phyloP scores from a whole-genome alignment of 2,329 filamentous ascomycete genomes.

The Trichoderma asperellum region DNA sequence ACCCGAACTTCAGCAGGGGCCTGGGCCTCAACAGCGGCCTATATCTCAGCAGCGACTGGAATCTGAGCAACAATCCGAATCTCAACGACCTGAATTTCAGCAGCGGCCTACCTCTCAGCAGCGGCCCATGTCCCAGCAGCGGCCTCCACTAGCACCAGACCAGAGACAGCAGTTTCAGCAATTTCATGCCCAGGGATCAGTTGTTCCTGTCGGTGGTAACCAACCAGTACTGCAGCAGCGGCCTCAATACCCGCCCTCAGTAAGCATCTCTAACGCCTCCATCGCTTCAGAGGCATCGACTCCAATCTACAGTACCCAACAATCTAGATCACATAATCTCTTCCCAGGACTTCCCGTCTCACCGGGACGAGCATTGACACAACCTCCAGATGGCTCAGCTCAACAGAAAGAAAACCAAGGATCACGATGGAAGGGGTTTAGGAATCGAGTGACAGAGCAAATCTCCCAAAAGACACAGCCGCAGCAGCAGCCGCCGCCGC shows the following conservation, averaged over 20 bases:
- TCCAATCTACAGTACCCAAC: neutral
- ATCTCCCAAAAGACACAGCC: slow-evolving; percentile 29
- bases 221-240: neutral
- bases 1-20: neutral
- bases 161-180: slow-evolving; percentile 2
- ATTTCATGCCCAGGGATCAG: neutral
- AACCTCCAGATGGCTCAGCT: neutral
- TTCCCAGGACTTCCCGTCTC: neutral
- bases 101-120: neutral
- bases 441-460: slow-evolving; percentile 41
- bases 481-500: neutral
- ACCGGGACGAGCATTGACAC: neutral
- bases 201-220: neutral
- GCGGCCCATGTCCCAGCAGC: neutral
- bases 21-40: neutral
- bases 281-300: slow-evolving; percentile 2
- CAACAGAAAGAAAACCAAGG: slow-evolving; percentile 33
- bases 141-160: neutral
- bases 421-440: slow-evolving; percentile 43
- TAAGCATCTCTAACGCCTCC: slow-evolving; percentile 13
- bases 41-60: neutral
- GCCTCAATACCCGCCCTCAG: slow-evolving; percentile 11
- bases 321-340: neutral
- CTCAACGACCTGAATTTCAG: neutral
- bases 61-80: neutral